Evolutionary conservation across 352 stramenopile genomes (phyloP).

Genomic region (Globisporangium nagaii): DNA sequence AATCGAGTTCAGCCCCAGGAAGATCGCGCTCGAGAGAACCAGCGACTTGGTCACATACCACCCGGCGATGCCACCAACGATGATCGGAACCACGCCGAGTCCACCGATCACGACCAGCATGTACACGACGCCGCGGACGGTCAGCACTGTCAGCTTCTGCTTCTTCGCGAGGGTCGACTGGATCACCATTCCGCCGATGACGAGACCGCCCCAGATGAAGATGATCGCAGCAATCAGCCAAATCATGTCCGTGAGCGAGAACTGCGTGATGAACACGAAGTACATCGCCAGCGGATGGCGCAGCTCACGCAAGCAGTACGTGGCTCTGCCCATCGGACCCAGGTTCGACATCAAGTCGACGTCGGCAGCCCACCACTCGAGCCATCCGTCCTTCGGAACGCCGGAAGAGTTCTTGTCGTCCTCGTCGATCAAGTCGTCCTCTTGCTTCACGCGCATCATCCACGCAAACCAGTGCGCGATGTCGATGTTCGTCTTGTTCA

Average conservation of each 20-base stretch:
- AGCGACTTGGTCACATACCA: slow-evolving; percentile 67
- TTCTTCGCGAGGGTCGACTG: slow-evolving; percentile 45
- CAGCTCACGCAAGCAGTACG: slow-evolving; percentile 77
- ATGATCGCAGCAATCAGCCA: slow-evolving; percentile 47
- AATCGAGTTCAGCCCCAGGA: slow-evolving; percentile 65
- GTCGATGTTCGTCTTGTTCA: slow-evolving; percentile 80
- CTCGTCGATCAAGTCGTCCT: slow-evolving; percentile 28
- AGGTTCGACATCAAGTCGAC: slow-evolving; percentile 68
- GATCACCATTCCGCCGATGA: slow-evolving; percentile 39
- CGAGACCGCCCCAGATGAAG: slow-evolving; percentile 45
- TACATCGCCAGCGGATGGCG: slow-evolving; percentile 78
- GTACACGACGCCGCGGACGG: slow-evolving; percentile 63
- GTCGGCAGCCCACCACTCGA: slow-evolving; percentile 69
- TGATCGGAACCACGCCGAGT: slow-evolving; percentile 44
- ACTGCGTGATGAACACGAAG: slow-evolving; percentile 75
- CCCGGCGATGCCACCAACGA: slow-evolving; percentile 44
- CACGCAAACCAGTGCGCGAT: slow-evolving; percentile 79
- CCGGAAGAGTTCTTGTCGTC: slow-evolving; percentile 26
- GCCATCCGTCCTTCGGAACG: slow-evolving; percentile 61
- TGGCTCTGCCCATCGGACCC: slow-evolving; percentile 58
- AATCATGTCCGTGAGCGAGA: slow-evolving; percentile 36
- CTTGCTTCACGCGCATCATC: slow-evolving; percentile 72
- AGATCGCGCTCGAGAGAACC: slow-evolving; percentile 60
- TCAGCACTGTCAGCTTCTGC: slow-evolving; percentile 52
- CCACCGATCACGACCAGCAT: slow-evolving; percentile 62